Evolutionary conservation across 768 basidiomycete genomes (phyloP).

Genomic region (Pulveroboletus sp.): DNA sequence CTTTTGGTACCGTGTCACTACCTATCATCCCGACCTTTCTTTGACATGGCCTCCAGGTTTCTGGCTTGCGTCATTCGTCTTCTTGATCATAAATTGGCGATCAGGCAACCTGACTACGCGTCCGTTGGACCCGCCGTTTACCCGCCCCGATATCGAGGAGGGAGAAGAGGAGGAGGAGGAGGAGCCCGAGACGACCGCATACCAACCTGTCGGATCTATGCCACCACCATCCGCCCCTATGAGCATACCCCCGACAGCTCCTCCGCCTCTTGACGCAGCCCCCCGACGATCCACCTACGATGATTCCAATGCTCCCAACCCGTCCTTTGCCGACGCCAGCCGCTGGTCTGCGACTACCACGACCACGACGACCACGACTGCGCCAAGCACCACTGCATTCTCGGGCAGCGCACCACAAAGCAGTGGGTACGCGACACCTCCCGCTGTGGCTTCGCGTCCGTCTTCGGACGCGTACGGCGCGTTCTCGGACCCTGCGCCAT

Average conservation of each 20-base stretch:
- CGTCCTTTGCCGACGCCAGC: constrained; percentile 52
- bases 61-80: constrained; percentile 66
- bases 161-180: constrained; percentile 50
- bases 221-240: constrained; percentile 31
- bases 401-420: constrained; percentile 20
- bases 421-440: constrained; percentile 30
- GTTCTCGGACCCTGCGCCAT: constrained; percentile 83
- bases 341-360: constrained; percentile 40
- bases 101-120: constrained; percentile 48
- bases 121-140: constrained; percentile 74
- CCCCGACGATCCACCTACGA: constrained; percentile 27
- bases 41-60: constrained; percentile 44
- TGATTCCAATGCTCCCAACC: constrained; percentile 21
- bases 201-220: constrained; percentile 40
- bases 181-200: constrained; percentile 46
- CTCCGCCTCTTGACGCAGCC: constrained; percentile 6
- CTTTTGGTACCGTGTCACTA: constrained; percentile 50
- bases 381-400: constrained; percentile 22
- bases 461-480: constrained; percentile 89
- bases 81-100: constrained; percentile 75
- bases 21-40: neutral
- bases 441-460: constrained; percentile 43
- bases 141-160: constrained; percentile 52
- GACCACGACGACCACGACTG: constrained; percentile 24
- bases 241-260: constrained; percentile 18